Evolutionary conservation across 768 basidiomycete genomes (phyloP), one percentile per base, ranked within the genome.

Genomic region (Auricularia sp.): DNA sequence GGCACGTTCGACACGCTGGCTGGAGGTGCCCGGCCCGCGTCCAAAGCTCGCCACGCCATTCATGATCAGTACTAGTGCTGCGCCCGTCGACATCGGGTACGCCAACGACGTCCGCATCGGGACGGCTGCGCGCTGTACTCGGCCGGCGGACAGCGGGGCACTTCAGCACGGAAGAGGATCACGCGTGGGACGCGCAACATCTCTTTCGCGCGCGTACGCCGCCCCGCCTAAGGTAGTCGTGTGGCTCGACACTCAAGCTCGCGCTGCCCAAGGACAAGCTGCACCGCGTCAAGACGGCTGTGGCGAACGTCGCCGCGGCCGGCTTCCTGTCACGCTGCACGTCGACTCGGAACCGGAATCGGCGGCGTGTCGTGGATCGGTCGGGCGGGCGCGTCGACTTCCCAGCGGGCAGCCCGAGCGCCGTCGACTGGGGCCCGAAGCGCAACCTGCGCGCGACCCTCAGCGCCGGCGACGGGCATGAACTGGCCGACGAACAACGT

Each of bases 301-400:
- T 11, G 16, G 3, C 63, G 24, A 35, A 64, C 45, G 37, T 66
- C 63, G 51, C 66, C 36, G n/a, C 54, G 45, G 37, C 39, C 16
- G 65, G 65, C 34, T 66, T 64, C 47, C 56, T 35, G 36, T 66
- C 65, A 47, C 65, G 34, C 66, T 63, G 29, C 65, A 64, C 64
- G 45, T 39, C 63, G 65, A 66, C 65, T 44, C 65, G 29, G 56
- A 18, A 4, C 63, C 65, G 18, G 59, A 64, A 54, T 37, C 3
- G 65, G 44, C 14, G 54, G 35, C 33, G 65, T 47, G 34, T 42
- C 35, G 16, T 66, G 65, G 65, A 56, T 66, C 44, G 65, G 64
- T 7, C 64, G 65, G 33, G 21, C 56, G 59, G 42, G 51, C 14
- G 47, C 6, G 42, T 61, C 54, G 36, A 33, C 18, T 64, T 64